phyloP scores from a whole-genome alignment of 805 yeast species.

The Metschnikowia similis region DNA sequence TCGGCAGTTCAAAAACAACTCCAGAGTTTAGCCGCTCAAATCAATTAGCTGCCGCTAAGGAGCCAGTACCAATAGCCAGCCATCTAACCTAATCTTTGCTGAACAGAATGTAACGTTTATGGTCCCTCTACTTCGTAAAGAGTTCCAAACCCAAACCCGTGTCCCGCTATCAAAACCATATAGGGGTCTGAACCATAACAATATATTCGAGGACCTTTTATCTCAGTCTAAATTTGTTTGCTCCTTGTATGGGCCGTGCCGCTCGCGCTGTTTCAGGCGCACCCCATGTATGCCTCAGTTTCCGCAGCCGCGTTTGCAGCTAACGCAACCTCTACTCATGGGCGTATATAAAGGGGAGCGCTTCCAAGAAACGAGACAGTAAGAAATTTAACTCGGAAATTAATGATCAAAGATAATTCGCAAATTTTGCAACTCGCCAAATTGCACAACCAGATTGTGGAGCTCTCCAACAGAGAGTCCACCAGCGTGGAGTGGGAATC shows the following conservation, averaged over 20 bases:
- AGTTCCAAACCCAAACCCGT: no score
- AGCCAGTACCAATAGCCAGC: background rate
- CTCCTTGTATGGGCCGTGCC: background rate
- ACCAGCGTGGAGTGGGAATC: background rate
- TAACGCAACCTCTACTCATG: background rate
- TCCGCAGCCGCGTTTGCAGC: slow-evolving; percentile 2
- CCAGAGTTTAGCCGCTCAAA: slow-evolving; percentile 25
- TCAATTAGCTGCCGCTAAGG: slow-evolving; percentile 5
- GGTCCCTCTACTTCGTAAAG: no score
- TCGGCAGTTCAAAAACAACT: slow-evolving; percentile 81
- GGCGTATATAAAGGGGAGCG: background rate
- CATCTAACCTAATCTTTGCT: no score
- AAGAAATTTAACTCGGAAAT: no score
- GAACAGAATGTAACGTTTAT: no score
- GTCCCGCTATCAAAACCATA: background rate
- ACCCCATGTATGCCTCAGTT: background rate
- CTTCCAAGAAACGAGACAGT: background rate
- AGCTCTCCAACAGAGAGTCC: background rate
- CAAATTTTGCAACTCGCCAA: background rate
- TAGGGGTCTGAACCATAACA: background rate
- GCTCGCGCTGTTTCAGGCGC: slow-evolving; percentile 2
- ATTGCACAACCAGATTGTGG: background rate
- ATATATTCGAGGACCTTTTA: background rate
- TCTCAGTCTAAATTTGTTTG: background rate
- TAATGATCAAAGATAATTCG: slow-evolving; percentile 1